Evolutionary conservation across 345 rosid genomes (phyloP).

Genomic region (Murraya paniculata): DNA sequence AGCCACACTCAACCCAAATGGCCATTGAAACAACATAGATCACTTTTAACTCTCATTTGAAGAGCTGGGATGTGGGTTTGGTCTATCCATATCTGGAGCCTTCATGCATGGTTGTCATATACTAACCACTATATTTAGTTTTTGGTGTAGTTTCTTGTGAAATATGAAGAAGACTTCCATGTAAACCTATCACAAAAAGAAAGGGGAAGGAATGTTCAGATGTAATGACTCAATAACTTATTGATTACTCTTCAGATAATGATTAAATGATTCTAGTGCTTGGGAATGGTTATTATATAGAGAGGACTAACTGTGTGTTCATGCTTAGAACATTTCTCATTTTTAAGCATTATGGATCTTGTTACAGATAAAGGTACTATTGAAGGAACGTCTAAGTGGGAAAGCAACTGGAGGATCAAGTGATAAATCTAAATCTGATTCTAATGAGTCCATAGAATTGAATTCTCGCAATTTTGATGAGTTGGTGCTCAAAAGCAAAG

Average conservation of each 20-base stretch:
- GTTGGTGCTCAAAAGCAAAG: conserved; percentile 82
- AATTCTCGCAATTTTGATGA: conserved; percentile 81
- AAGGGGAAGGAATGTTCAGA: neutral
- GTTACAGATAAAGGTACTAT: conserved; percentile 65
- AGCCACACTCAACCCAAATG: neutral
- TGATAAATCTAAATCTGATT: conserved; percentile 85
- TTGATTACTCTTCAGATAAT: neutral
- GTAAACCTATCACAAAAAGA: neutral
- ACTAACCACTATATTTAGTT: neutral
- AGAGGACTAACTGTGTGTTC: neutral
- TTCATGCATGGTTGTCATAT: neutral
- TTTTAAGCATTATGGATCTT: conserved; percentile 8
- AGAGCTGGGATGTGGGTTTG: neutral
- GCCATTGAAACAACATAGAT: neutral
- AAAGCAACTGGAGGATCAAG: conserved; percentile 75
- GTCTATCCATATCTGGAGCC: neutral
- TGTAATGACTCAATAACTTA: neutral
- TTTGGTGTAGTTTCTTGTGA: neutral
- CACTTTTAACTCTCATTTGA: neutral
- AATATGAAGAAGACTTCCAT: neutral
- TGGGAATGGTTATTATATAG: neutral
- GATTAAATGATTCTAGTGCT: neutral
- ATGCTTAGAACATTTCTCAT: neutral
- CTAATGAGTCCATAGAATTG: conserved; percentile 67
- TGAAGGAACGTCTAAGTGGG: conserved; percentile 80